Evolutionary conservation across 83 land plant species (phyloP), one percentile per base, ranked within the genome.

Genomic region (Picea abies): DNA sequence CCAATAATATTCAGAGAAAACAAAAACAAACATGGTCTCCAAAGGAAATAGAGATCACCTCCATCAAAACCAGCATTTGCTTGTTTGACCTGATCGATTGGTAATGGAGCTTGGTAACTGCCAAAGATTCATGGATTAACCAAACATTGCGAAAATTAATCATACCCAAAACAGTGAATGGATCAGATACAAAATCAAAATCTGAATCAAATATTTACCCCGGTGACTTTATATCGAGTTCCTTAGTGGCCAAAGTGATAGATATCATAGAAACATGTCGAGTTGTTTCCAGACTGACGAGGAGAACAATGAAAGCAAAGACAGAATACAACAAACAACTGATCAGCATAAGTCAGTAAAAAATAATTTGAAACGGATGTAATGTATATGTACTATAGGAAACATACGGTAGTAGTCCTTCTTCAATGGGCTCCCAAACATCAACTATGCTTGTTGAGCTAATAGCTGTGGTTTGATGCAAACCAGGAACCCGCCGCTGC

Each of bases 351-450:
- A 66, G 10, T 5, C 17, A 20, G 77, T 0, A 81, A 15, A 62
- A 29, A 23, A 15, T 6, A 79, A 15, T 10, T 10, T 67, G 72
- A n/a, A 66, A 63, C n/a, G 25, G 12, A 20, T 58, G 32, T 16
- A 47, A 37, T 29, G 29, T 17, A 17, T 35, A 70, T n/a, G 20
- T 5, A 81, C n/a, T 12, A 8, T 12, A 47, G 52, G 39, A 26
- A 44, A 81, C 84, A 73, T 68, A 86, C 88, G 88, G 84, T n/a
- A 79, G 62, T 67, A 83, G 82, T 39, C 88, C 88, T 72, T 86
- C 88, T 60, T 86, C 88, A 49, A 86, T 67, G 12, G 88, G 88
- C 78, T 86, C 88, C 88, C 88, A 86, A 20, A 80, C 78, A 79
- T 86, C 88, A 39, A 86, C 84, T 22, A 86, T 86, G 80, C 78